Evolutionary conservation across 2,329 filamentous ascomycete species (phyloP).

Genomic region (Pestalotiopsis sp.): DNA sequence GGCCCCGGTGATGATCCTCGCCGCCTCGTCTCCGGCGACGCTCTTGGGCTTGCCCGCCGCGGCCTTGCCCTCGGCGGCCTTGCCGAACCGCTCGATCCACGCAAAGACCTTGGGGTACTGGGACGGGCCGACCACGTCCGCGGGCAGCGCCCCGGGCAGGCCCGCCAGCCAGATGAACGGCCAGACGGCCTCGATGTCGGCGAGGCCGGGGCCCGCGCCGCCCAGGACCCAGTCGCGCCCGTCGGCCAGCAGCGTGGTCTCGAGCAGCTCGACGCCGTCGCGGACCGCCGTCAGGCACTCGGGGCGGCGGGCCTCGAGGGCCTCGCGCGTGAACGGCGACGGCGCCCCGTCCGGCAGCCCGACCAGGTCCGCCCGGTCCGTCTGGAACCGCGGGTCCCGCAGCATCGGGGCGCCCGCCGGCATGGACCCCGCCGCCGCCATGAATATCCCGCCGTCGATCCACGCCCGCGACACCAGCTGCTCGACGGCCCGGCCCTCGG

Average conservation of each 20-base stretch:
- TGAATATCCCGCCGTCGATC: conserved; percentile 62
- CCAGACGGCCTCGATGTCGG: conserved; percentile 73
- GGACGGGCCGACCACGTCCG: conserved; percentile 50
- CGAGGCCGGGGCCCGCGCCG: conserved; percentile 54
- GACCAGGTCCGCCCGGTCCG: conserved; percentile 53
- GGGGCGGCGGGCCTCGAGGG: conserved; percentile 38
- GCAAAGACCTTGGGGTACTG: conserved; percentile 63
- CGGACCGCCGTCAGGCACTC: conserved; percentile 60
- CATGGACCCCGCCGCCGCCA: conserved; percentile 54
- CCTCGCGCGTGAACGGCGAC: conserved; percentile 26
- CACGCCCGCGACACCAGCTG: conserved; percentile 58
- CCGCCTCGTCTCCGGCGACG: conserved; percentile 58
- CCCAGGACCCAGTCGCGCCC: conserved; percentile 66
- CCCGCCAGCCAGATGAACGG: conserved; percentile 66
- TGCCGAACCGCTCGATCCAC: conserved; percentile 66
- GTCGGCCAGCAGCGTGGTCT: conserved; percentile 65
- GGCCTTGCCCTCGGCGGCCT: conserved; percentile 45
- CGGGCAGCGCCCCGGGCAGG: conserved; percentile 57
- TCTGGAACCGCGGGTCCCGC: conserved; percentile 59
- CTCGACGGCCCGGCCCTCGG: conserved; percentile 50
- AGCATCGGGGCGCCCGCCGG: conserved; percentile 56
- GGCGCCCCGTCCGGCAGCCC: conserved; percentile 20
- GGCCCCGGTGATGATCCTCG: conserved; percentile 45
- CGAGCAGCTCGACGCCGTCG: conserved; percentile 58
- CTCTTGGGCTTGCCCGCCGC: conserved; percentile 36